These are phyloP conservation scores for Pterulicium gracile DNA, from an alignment of 1,284 basidiomycete species.

Conservation along the genomic window DNA sequence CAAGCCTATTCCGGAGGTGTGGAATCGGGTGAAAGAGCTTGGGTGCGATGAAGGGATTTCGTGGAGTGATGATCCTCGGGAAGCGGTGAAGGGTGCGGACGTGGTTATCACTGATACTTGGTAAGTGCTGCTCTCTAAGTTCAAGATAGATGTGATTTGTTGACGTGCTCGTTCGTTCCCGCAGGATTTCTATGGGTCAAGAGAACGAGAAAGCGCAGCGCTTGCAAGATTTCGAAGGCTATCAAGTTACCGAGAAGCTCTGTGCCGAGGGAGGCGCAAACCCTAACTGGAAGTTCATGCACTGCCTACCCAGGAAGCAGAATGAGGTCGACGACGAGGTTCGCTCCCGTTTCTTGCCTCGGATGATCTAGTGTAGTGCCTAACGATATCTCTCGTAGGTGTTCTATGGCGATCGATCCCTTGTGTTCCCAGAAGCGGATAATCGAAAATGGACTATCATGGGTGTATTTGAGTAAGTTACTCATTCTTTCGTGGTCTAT, in stretches of 20 bases:
- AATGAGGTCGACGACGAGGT: constrained; percentile 95
- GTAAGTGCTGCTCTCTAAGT: constrained; percentile 29
- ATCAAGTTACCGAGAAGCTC: constrained; percentile 87
- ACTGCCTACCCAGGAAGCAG: constrained; percentile 88
- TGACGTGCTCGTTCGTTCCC: not conserved
- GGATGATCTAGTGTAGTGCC: constrained; percentile 3
- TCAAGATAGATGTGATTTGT: constrained; percentile 4
- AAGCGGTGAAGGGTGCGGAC: constrained; percentile 86
- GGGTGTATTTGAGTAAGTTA: constrained; percentile 74
- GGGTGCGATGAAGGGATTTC: constrained; percentile 62
- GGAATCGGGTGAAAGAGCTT: constrained; percentile 64
- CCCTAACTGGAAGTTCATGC: constrained; percentile 89
- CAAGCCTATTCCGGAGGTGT: constrained; percentile 70
- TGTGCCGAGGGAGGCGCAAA: constrained; percentile 76
- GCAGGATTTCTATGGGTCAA: constrained; percentile 97
- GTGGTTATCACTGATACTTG: constrained; percentile 95
- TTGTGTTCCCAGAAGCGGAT: constrained; percentile 70
- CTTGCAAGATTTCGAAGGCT: constrained; percentile 81
- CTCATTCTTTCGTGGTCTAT: too few species aligned
- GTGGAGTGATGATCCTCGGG: constrained; percentile 73
- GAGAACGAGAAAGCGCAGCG: constrained; percentile 91
- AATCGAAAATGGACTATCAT: constrained; percentile 94
- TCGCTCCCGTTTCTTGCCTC: constrained; percentile 14
- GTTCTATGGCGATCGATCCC: constrained; percentile 66
- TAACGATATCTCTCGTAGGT: constrained; percentile 30